Evolutionary conservation across 371 early-diverging fungal species (phyloP).

Genomic region (Apophysomyces ossiformis): DNA sequence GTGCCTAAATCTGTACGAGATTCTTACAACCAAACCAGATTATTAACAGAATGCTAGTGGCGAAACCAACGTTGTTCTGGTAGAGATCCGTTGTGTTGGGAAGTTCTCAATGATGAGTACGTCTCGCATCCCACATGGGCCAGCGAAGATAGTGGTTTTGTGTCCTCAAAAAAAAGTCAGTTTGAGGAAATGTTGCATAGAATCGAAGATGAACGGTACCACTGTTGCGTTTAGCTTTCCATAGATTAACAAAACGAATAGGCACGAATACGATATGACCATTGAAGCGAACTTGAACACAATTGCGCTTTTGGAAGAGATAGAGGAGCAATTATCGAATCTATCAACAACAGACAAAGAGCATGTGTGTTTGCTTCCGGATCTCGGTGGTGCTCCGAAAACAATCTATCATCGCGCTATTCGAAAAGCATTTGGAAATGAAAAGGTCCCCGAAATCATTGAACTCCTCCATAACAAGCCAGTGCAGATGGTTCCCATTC

Average conservation of each 20-base stretch:
- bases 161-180: conserved; percentile 90
- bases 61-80: conserved; percentile 75
- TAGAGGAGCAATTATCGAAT: conserved; percentile 65
- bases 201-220: conserved; percentile 93
- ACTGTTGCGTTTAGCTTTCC: background rate
- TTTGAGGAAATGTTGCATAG: conserved; percentile 96
- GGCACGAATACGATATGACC: conserved; percentile 90
- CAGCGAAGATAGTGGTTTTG: conserved; percentile 93
- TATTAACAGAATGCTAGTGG: conserved; percentile 44
- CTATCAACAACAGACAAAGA: conserved; percentile 83
- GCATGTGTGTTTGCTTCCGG: conserved; percentile 71
- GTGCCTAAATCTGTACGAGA: conserved; percentile 67
- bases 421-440: conserved; percentile 88
- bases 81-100: conserved; percentile 84
- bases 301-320: conserved; percentile 89
- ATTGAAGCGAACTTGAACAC: conserved; percentile 93
- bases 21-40: background rate
- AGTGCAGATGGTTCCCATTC: conserved; percentile 90
- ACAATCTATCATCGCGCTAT: conserved; percentile 86
- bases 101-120: conserved; percentile 96
- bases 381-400: conserved; percentile 84
- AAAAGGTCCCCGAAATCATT: conserved; percentile 86
- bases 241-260: conserved; percentile 52
- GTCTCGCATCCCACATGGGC: conserved; percentile 95
- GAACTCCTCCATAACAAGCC: conserved; percentile 93